Percentiles rank a stretch among this genome's conserved stretches.
Evolutionary conservation across 2,329 filamentous ascomycete genomes (phyloP).

Genomic region (Boeremia lycopersici): DNA sequence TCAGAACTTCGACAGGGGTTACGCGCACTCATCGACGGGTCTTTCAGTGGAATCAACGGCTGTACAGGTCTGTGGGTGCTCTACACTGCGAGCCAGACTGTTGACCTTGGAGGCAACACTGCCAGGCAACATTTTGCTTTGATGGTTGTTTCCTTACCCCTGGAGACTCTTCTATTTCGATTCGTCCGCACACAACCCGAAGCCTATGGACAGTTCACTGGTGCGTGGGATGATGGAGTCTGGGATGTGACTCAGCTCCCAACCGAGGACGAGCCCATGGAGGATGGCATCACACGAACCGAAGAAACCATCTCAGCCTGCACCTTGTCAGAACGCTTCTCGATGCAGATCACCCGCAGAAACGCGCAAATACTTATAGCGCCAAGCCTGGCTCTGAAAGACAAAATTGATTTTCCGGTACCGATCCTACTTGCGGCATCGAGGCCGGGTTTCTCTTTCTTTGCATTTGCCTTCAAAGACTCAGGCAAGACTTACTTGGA

Average conservation of each 20-base stretch:
- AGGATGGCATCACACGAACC: constrained; percentile 35
- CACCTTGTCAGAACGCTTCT: constrained; percentile 22
- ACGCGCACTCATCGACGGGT: constrained; percentile 45
- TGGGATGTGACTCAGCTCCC: constrained; percentile 37
- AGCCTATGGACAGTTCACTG: constrained; percentile 23
- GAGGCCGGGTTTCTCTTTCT: constrained; percentile 19
- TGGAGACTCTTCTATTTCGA: constrained; percentile 37
- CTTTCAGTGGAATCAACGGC: constrained; percentile 39
- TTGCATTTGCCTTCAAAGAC: constrained; percentile 31
- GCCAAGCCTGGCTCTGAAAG: constrained; percentile 21
- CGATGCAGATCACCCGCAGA: constrained; percentile 40
- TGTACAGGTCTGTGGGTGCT: constrained; percentile 49
- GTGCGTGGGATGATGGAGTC: constrained; percentile 30
- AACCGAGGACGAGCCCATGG: constrained; percentile 23
- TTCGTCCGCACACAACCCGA: constrained; percentile 32
- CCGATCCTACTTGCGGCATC: constrained; percentile 31
- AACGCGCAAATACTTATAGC: constrained; percentile 33
- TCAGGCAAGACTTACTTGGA: constrained; percentile 29
- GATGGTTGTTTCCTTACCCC: constrained; percentile 46
- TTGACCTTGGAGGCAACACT: constrained; percentile 34
- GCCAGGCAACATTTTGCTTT: constrained; percentile 40
- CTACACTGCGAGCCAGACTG: constrained; percentile 33
- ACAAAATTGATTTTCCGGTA: constrained; percentile 23
- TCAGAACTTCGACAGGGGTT: constrained; percentile 52
- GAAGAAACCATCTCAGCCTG: constrained; percentile 43